Percentiles rank a stretch among this genome's conserved stretches.
Conservation (phyloP, 345 rosid species). For the Angophora floribunda region DNA sequence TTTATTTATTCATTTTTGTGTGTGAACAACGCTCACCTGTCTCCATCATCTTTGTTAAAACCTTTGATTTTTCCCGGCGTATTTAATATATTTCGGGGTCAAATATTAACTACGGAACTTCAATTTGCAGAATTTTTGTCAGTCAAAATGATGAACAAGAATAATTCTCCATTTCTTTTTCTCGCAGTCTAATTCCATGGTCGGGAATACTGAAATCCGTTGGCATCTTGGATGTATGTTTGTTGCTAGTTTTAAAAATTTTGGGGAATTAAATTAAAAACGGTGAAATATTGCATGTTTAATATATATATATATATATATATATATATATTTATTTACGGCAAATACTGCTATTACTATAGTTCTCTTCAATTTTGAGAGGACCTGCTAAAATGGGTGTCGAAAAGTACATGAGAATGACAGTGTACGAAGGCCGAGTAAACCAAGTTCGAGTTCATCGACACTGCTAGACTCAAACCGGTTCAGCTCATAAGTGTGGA, state of each 20-base stretch:
- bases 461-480: not conserved
- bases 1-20: not conserved
- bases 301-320: not conserved
- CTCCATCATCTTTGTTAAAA: not conserved
- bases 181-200: not conserved
- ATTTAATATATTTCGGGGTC: not conserved
- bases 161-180: not conserved
- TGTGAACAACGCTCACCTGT: not conserved
- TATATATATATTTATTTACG: not conserved
- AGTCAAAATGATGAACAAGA: not conserved
- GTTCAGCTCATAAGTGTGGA: not conserved
- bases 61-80: not conserved
- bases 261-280: no score
- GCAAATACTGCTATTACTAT: not conserved
- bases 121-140: not conserved
- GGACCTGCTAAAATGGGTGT: not conserved
- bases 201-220: not conserved
- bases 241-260: not conserved
- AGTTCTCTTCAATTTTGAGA: not conserved
- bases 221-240: not conserved
- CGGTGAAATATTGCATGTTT: not conserved
- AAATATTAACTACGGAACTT: not conserved
- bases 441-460: not conserved
- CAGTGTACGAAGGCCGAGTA: not conserved
- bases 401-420: fast-evolving